phyloP scores from a whole-genome alignment of 1,284 basidiomycete genomes.

The Mycosarcoma maydis region DNA sequence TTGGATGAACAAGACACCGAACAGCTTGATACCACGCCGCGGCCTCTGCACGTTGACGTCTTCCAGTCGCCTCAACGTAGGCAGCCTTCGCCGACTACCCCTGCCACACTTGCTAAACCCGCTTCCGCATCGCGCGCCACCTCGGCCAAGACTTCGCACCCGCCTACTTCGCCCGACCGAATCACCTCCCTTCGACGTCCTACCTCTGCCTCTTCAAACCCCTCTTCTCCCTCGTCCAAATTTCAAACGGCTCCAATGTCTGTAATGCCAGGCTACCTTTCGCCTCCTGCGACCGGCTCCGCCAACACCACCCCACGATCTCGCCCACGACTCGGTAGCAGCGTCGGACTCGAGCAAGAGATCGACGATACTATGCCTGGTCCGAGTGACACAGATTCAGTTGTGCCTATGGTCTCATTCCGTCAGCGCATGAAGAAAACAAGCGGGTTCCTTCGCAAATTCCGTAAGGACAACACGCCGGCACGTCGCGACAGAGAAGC shows the following conservation, averaged over 20 bases:
- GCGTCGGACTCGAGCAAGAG: slow-evolving; percentile 46
- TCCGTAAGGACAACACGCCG: slow-evolving; percentile 27
- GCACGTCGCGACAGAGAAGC: slow-evolving; percentile 15
- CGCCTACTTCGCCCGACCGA: slow-evolving; percentile 35
- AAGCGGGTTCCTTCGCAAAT: slow-evolving; percentile 55
- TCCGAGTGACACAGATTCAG: background rate
- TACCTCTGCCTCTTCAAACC: slow-evolving; percentile 1
- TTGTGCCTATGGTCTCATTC: slow-evolving; percentile 30
- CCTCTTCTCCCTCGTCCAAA: slow-evolving; percentile 3
- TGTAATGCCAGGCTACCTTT: slow-evolving; percentile 13
- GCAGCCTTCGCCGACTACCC: slow-evolving; percentile 2
- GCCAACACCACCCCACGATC: slow-evolving; percentile 3
- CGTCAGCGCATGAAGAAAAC: slow-evolving; percentile 62
- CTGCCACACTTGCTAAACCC: slow-evolving; percentile 1
- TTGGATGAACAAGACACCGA: slow-evolving; percentile 15
- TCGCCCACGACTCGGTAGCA: slow-evolving; percentile 17
- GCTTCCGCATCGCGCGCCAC: background rate
- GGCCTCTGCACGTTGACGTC: slow-evolving; percentile 11
- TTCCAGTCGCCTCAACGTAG: slow-evolving; percentile 15
- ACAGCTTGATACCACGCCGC: slow-evolving; percentile 15
- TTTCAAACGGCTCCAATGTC: slow-evolving; percentile 13
- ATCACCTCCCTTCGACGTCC: slow-evolving; percentile 34
- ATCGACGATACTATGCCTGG: slow-evolving; percentile 6
- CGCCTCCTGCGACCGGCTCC: slow-evolving; percentile 3
- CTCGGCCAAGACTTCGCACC: slow-evolving; percentile 2